Evolutionary conservation across 2,329 filamentous ascomycete genomes (phyloP).

Genomic region (Neofusicoccum umdonicola): DNA sequence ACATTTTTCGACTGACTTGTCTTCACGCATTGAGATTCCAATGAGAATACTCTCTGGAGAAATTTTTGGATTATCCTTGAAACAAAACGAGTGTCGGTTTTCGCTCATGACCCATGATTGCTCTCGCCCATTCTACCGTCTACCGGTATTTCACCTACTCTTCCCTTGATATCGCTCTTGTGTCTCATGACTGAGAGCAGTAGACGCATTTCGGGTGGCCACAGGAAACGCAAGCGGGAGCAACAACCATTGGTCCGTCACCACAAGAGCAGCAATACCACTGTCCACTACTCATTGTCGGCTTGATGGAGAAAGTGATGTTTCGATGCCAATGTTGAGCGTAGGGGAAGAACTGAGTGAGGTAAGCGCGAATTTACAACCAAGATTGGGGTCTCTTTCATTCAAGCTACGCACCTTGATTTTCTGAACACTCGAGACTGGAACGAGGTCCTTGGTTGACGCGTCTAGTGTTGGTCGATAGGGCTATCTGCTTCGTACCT

Average conservation of each 20-base stretch:
- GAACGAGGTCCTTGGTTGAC: background rate
- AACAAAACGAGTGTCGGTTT: background rate
- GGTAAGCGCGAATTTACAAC: background rate
- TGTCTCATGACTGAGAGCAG: background rate
- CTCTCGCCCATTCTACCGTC: background rate
- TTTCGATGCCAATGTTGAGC: background rate
- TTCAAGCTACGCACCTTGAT: background rate
- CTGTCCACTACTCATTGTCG: background rate
- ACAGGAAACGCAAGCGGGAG: background rate
- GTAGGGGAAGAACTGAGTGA: background rate
- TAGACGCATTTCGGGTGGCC: background rate
- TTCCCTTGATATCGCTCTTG: background rate
- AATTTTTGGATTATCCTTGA: background rate
- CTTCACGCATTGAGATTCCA: background rate
- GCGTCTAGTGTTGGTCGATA: no score
- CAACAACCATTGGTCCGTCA: slow-evolving; percentile 8
- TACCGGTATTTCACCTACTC: background rate
- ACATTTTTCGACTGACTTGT: background rate
- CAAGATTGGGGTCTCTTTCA: background rate
- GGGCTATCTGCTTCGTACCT: background rate
- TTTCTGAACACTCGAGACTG: background rate
- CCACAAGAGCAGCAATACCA: slow-evolving; percentile 2
- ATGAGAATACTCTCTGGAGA: background rate
- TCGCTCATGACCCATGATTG: background rate
- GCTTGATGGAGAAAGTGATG: no score